Conservation (phyloP, 176 grass and related monocot genomes). For the Lolium perenne region DNA sequence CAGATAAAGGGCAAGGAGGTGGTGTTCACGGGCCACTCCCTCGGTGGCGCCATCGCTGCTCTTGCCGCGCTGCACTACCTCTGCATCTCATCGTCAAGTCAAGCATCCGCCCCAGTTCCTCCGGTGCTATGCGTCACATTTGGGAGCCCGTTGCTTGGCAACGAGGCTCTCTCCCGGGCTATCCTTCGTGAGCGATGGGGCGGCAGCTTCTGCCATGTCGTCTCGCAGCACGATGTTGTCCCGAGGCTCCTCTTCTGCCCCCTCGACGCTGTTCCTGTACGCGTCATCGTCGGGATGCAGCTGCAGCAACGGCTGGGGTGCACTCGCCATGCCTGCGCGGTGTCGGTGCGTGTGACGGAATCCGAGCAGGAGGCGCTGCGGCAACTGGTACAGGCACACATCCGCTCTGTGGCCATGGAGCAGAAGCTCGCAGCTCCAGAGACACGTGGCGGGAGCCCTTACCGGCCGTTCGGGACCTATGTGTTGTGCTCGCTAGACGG, state of each 20-base stretch:
- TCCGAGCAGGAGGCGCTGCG: slow-evolving; percentile 53
- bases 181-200: slow-evolving; percentile 77
- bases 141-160: slow-evolving; percentile 78
- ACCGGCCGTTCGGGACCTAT: slow-evolving; percentile 75
- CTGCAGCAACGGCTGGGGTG: slow-evolving; percentile 44
- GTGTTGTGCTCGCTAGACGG: slow-evolving; percentile 79
- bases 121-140: slow-evolving; percentile 82
- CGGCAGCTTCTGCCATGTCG: slow-evolving; percentile 81
- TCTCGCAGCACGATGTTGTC: slow-evolving; percentile 72
- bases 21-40: slow-evolving; percentile 85
- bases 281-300: slow-evolving; percentile 54
- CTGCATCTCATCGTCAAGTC: slow-evolving; percentile 60
- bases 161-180: slow-evolving; percentile 66
- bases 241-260: slow-evolving; percentile 93
- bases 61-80: slow-evolving; percentile 76
- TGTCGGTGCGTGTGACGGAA: slow-evolving; percentile 6
- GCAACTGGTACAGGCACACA: slow-evolving; percentile 53
- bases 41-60: slow-evolving; percentile 74
- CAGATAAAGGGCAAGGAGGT: slow-evolving; percentile 78
- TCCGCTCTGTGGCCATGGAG: slow-evolving; percentile 50
- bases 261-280: slow-evolving; percentile 33
- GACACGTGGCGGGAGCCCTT: slow-evolving; percentile 37
- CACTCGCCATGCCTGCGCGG: background rate
- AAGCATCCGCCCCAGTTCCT: slow-evolving; percentile 35
- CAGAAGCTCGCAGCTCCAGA: slow-evolving; percentile 47